phyloP scores from a whole-genome alignment of 2,329 filamentous ascomycete genomes.

The Pseudogymnoascus sp. region DNA sequence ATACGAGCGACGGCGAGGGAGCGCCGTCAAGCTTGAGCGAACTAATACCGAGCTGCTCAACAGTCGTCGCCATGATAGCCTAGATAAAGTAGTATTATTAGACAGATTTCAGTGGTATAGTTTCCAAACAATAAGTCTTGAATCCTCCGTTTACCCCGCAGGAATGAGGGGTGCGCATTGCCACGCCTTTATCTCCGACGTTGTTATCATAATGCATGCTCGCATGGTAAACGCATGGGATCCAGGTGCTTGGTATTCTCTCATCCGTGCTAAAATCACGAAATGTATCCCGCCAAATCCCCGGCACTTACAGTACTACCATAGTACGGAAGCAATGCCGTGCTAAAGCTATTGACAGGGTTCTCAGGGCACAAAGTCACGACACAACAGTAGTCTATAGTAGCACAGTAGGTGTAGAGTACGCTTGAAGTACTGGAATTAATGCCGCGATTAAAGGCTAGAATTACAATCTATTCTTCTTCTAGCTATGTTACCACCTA shows the following conservation, averaged over 20 bases:
- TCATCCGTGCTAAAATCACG: slow-evolving; percentile 12
- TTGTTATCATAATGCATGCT: slow-evolving; percentile 3
- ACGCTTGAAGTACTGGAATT: not conserved
- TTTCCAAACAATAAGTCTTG: not conserved
- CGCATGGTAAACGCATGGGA: not conserved
- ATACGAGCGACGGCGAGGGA: slow-evolving; percentile 19
- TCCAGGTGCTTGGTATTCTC: slow-evolving; percentile 2
- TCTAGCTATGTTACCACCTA: not conserved
- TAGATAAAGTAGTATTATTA: not conserved
- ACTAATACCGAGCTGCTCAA: slow-evolving; percentile 6
- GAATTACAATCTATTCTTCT: not conserved
- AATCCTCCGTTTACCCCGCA: not conserved
- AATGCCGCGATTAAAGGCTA: not conserved
- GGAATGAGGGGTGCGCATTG: not conserved
- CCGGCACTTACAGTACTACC: too few species aligned
- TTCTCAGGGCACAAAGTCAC: not conserved
- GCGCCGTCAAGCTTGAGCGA: slow-evolving; percentile 21
- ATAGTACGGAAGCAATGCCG: not conserved
- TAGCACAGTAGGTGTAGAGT: not conserved
- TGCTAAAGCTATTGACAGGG: not conserved
- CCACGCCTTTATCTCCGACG: not conserved
- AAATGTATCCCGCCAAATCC: not conserved
- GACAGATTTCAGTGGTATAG: not conserved
- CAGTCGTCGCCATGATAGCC: not conserved
- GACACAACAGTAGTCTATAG: not conserved